These are phyloP conservation scores for Lactifluus hygrophoroides DNA, from an alignment of 768 basidiomycete species.

Conservation along the genomic window DNA sequence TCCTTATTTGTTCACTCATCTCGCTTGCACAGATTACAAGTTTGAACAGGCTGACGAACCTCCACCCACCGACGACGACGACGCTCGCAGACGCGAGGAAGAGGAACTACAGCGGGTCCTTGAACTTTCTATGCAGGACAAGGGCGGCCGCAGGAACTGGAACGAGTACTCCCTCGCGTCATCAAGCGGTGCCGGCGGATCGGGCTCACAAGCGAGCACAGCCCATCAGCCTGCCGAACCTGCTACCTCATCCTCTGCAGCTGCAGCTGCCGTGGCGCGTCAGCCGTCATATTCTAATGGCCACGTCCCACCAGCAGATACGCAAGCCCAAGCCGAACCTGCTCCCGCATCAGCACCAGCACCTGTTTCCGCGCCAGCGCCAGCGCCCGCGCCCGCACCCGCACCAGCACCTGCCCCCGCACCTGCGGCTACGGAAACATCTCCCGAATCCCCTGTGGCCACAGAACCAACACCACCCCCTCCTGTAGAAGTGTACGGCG, in stretches of 20 bases:
- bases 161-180: slow-evolving; percentile 34
- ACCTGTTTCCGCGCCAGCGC: slow-evolving; percentile 16
- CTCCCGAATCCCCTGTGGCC: slow-evolving; percentile 18
- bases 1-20: slow-evolving; percentile 1
- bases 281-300: slow-evolving; percentile 39
- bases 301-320: slow-evolving; percentile 36
- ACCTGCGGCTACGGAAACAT: slow-evolving; percentile 21
- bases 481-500: slow-evolving; percentile 30
- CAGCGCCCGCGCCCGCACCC: neutral
- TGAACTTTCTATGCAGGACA: slow-evolving; percentile 89
- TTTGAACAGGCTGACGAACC: slow-evolving; percentile 56
- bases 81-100: slow-evolving; percentile 76
- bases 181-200: slow-evolving; percentile 29
- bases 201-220: slow-evolving; percentile 24
- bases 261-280: slow-evolving; percentile 15
- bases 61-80: slow-evolving; percentile 67
- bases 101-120: slow-evolving; percentile 90
- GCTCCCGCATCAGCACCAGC: neutral
- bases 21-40: slow-evolving; percentile 47
- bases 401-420: neutral
- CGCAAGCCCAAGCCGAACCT: neutral
- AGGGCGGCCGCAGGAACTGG: slow-evolving; percentile 66
- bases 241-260: slow-evolving; percentile 22
- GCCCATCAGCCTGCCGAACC: slow-evolving; percentile 16
- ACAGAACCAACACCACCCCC: slow-evolving; percentile 26